Base-by-base conservation (phyloP, 768 basidiomycete genomes). In the Termitomyces sp. region DNA sequence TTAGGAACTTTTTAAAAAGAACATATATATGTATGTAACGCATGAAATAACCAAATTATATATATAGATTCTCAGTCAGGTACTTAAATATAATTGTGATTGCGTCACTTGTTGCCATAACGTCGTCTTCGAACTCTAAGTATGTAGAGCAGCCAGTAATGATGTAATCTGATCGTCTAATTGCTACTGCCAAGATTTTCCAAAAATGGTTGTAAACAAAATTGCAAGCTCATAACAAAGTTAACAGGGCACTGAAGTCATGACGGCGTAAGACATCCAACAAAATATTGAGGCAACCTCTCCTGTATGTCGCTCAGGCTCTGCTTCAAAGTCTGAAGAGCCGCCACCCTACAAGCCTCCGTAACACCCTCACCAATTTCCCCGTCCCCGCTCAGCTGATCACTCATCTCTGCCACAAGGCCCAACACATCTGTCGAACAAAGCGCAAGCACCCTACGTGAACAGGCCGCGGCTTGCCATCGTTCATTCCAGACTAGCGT, bases 401-500 rank as follows among this genome's bases (percentile, higher is more conserved):
- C 72, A 40, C 63, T 63, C 61, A 76, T 61, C 39, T 67, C 67
- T n/a, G 41, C 59, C 43, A 74, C 32, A 16, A 76, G 61, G 16
- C 60, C 64, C 55, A 76, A 50, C 25, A 70, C 59, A 54, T 73
- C 73, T 14, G 73, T 67, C 10, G 69, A 67, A 44, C 63, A 64
- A 56, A 69, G 54, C 16, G 62, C 66, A 59, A 70, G 56, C 16
- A 73, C 69, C 58, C 66, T 61, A 59, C 66, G 66, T 66, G 72
- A 73, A 23, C 68, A 66, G 3, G 63, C 64, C 5, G 70, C 71
- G 6, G 61, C 66, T 8, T 48, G 54, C 76, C 75, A 77, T 6
- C 72, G 61, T 40, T 66, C 64, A 30, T 62, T 64, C 73, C 75
- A 75, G 28, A 61, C 63, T 23, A 59, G 46, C 32, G 56, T 54